These are phyloP conservation scores for Cladosporium sp. DNA, from an alignment of 2,329 filamentous ascomycete species.

Conservation along the genomic window DNA sequence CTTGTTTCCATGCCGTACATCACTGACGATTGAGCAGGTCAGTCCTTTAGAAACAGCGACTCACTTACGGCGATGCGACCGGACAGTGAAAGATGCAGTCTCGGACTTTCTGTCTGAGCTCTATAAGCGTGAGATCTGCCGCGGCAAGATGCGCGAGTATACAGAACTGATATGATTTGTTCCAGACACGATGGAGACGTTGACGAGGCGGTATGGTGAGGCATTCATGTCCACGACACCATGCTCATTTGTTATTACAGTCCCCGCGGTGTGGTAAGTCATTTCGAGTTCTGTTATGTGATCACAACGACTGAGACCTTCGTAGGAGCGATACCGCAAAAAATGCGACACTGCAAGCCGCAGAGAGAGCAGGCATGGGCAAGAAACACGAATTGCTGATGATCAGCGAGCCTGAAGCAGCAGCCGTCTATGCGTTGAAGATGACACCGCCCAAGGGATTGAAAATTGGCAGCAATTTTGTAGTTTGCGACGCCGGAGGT, in stretches of 20 bases:
- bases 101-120: constrained; percentile 75
- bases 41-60: constrained; percentile 72
- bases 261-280: constrained; percentile 71
- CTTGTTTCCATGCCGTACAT: not conserved
- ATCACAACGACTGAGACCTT: not conserved
- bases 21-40: constrained; percentile 65
- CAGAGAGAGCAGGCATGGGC: constrained; percentile 75
- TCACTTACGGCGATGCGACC: constrained; percentile 68
- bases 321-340: constrained; percentile 65
- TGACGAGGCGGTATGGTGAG: constrained; percentile 70
- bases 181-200: constrained; percentile 69
- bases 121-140: constrained; percentile 42
- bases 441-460: constrained; percentile 73
- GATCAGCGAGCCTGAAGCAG: constrained; percentile 77
- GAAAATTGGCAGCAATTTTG: constrained; percentile 59
- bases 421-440: constrained; percentile 74
- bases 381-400: constrained; percentile 66
- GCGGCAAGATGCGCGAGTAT: no score
- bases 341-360: constrained; percentile 73
- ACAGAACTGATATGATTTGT: not conserved
- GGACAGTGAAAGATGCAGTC: constrained; percentile 74
- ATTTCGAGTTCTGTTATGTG: no score
- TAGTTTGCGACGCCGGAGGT: constrained; percentile 55
- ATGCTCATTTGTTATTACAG: constrained; percentile 65
- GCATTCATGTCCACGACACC: constrained; percentile 67